phyloP scores from a whole-genome alignment of 2,329 filamentous ascomycete genomes.

The Trichophyton benhamiae region DNA sequence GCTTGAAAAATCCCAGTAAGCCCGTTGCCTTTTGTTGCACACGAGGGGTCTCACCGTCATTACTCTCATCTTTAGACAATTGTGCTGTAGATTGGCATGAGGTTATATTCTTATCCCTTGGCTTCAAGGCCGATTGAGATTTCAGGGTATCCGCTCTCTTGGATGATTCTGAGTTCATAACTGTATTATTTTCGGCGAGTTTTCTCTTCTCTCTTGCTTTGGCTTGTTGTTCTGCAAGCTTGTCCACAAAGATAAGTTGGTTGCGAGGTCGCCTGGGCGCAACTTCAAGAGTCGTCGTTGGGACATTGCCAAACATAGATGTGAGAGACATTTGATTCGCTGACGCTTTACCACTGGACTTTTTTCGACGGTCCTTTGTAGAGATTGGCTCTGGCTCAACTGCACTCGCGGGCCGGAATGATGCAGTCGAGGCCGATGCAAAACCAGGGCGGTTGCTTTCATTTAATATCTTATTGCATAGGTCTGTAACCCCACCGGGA shows the following conservation, averaged over 20 bases:
- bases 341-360: not conserved
- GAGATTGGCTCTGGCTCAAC: not conserved
- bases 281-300: constrained; percentile 23
- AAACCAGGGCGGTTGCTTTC: not conserved
- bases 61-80: not conserved
- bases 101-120: not conserved
- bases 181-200: not conserved
- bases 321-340: constrained; percentile 9
- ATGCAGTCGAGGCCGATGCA: not conserved
- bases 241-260: constrained; percentile 34
- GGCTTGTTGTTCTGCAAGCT: constrained; percentile 18
- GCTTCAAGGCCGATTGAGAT: not conserved
- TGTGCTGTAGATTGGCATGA: not conserved
- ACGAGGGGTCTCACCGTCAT: not conserved
- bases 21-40: not conserved
- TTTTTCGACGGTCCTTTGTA: not conserved
- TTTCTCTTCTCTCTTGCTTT: not conserved
- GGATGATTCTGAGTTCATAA: not conserved
- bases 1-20: constrained; percentile 4
- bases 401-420: constrained; percentile 9
- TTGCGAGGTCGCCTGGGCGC: constrained; percentile 26
- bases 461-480: not conserved
- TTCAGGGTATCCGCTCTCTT: not conserved
- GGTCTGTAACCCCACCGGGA: not conserved
- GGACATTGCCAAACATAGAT: constrained; percentile 16